Evolutionary conservation across 2,329 filamentous ascomycete genomes (phyloP).

Genomic region (Clarireedia homoeocarpa): DNA sequence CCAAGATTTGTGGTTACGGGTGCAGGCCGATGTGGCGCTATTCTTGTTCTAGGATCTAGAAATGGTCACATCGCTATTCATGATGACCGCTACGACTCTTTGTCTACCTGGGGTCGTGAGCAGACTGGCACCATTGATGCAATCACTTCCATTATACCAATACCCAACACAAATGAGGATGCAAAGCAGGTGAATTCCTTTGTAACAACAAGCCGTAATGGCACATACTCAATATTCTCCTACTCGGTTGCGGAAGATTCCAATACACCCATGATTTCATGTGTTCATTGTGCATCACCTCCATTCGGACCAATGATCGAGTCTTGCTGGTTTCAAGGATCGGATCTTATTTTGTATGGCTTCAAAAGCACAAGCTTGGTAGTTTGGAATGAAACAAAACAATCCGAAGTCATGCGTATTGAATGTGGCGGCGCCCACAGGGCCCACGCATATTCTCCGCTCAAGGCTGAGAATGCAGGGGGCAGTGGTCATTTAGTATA

Average conservation of each 20-base stretch:
- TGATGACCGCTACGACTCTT: conserved; percentile 8
- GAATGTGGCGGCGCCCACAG: conserved; percentile 83
- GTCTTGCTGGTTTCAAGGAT: conserved; percentile 52
- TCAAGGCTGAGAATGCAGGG: conserved; percentile 12
- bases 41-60: conserved; percentile 47
- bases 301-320: conserved; percentile 73
- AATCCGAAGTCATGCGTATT: conserved; percentile 61
- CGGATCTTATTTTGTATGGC: conserved; percentile 64
- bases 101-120: conserved; percentile 14
- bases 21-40: conserved; percentile 35
- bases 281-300: conserved; percentile 60
- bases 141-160: conserved; percentile 56
- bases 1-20: conserved; percentile 42
- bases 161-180: conserved; percentile 30
- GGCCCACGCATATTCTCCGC: conserved; percentile 51
- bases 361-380: conserved; percentile 76
- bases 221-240: conserved; percentile 58
- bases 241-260: conserved; percentile 6
- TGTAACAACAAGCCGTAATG: conserved; percentile 69
- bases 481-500: conserved; percentile 56
- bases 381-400: conserved; percentile 67
- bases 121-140: conserved; percentile 41
- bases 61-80: conserved; percentile 46
- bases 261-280: conserved; percentile 12
- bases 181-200: conserved; percentile 43